Evolutionary conservation across 2,329 filamentous ascomycete species (phyloP).

Genomic region (Claviceps maximensis): DNA sequence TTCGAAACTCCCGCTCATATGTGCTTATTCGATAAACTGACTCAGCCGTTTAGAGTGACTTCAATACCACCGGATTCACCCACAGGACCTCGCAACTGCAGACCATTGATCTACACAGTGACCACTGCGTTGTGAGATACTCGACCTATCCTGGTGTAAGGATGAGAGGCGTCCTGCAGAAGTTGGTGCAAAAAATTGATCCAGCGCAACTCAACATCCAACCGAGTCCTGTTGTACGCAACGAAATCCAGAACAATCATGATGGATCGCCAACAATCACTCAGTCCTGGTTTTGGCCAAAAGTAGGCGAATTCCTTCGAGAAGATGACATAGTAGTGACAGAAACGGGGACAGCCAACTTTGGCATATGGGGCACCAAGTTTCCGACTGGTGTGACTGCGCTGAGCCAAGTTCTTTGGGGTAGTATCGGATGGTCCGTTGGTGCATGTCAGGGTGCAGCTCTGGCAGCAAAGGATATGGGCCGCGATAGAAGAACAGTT

Average conservation of each 20-base stretch:
- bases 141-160: constrained; percentile 65
- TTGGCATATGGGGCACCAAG: constrained; percentile 74
- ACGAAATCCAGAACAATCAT: constrained; percentile 29
- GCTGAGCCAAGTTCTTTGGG: constrained; percentile 66
- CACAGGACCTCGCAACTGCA: constrained; percentile 65
- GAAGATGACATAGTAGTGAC: constrained; percentile 68
- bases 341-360: constrained; percentile 79
- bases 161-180: constrained; percentile 66
- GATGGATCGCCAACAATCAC: constrained; percentile 38
- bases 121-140: constrained; percentile 59
- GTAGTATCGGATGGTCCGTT: constrained; percentile 50
- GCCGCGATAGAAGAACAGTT: constrained; percentile 51
- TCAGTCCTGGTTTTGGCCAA: constrained; percentile 67
- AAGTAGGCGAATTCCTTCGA: constrained; percentile 57
- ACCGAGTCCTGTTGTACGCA: constrained; percentile 38
- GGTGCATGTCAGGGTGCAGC: constrained; percentile 52
- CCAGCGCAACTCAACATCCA: constrained; percentile 42
- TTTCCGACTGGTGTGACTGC: constrained; percentile 70
- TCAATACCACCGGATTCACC: constrained; percentile 73
- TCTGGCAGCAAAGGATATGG: constrained; percentile 56
- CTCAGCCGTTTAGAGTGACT: constrained; percentile 44
- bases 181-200: constrained; percentile 49
- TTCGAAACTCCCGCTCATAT: neutral
- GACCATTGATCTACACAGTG: constrained; percentile 71
- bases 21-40: neutral